Evolutionary conservation across 345 rosid genomes (phyloP).

Genomic region (Citrus hindsii): DNA sequence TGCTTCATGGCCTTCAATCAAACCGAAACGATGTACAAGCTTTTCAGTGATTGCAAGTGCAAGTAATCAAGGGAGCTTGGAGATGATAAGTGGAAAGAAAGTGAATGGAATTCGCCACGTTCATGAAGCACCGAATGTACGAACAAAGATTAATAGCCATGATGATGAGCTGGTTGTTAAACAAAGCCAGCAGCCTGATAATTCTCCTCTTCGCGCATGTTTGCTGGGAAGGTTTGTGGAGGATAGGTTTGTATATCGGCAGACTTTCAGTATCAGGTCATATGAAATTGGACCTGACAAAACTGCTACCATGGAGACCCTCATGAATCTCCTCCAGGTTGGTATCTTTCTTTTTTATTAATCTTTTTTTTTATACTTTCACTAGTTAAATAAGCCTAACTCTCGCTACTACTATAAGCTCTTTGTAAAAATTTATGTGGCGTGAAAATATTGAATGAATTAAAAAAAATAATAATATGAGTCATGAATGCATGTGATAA

Average conservation of each 20-base stretch:
- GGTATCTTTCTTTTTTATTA: neutral
- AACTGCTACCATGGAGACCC: slow-evolving; percentile 69
- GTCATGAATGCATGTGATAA: no score
- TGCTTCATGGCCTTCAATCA: neutral
- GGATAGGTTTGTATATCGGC: slow-evolving; percentile 45
- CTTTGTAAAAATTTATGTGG: no score
- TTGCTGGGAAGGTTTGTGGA: slow-evolving; percentile 59
- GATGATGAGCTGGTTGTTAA: neutral
- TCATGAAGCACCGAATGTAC: neutral
- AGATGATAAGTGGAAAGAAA: slow-evolving; percentile 27
- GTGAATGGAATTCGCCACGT: slow-evolving; percentile 22
- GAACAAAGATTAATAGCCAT: neutral
- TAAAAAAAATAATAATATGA: no score
- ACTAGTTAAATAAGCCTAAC: neutral
- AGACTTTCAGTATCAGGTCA: slow-evolving; percentile 58
- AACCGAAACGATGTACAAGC: neutral
- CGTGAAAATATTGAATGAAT: no score
- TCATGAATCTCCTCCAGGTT: slow-evolving; percentile 74
- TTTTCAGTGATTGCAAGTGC: slow-evolving; percentile 7
- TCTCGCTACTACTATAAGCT: neutral
- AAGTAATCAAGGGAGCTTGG: slow-evolving; percentile 8
- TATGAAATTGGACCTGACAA: slow-evolving; percentile 71
- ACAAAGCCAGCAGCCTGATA: neutral
- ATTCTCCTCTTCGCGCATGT: slow-evolving; percentile 20
- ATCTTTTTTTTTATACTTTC: neutral